phyloP scores from a whole-genome alignment of 2,329 filamentous ascomycete genomes.

The Trichoderma sp. region DNA sequence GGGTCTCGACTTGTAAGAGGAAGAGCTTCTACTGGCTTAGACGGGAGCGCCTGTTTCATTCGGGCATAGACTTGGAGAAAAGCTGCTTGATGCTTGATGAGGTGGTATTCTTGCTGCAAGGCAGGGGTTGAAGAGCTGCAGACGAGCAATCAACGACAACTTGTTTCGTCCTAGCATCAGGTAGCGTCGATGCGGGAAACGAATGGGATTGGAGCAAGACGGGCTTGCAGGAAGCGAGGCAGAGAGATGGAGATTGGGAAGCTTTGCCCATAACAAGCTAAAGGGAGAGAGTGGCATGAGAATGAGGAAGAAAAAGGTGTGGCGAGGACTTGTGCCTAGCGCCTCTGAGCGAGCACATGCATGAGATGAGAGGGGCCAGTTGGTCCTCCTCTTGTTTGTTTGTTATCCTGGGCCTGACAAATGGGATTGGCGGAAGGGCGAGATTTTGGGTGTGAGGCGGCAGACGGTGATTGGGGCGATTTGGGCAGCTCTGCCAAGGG shows the following conservation, averaged over 20 bases:
- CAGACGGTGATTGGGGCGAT: slow-evolving; percentile 19
- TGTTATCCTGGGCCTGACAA: neutral
- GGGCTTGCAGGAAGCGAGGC: slow-evolving; percentile 3
- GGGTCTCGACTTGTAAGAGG: neutral
- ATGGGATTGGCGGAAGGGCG: neutral
- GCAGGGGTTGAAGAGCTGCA: neutral
- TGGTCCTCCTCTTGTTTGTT: neutral
- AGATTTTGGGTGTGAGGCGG: slow-evolving; percentile 7
- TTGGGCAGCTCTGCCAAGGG: slow-evolving; percentile 6
- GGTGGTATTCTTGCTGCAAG: slow-evolving; percentile 12
- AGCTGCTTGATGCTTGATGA: slow-evolving; percentile 14
- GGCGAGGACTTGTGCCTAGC: slow-evolving; percentile 10
- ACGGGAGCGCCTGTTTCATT: neutral
- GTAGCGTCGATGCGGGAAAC: neutral
- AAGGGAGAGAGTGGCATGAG: neutral
- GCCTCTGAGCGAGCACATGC: neutral
- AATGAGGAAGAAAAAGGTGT: neutral
- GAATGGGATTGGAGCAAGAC: neutral
- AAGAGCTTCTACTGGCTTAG: neutral
- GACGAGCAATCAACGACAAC: neutral
- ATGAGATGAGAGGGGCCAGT: neutral
- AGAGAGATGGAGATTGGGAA: slow-evolving; percentile 8
- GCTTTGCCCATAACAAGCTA: neutral
- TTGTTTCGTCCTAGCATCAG: neutral
- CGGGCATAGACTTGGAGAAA: slow-evolving; percentile 8